A percentile compares a stretch with the other conserved stretches of the same genome.
These are phyloP conservation scores for Fusarium setosum DNA, from an alignment of 2,329 filamentous ascomycete species.

Conservation along the genomic window DNA sequence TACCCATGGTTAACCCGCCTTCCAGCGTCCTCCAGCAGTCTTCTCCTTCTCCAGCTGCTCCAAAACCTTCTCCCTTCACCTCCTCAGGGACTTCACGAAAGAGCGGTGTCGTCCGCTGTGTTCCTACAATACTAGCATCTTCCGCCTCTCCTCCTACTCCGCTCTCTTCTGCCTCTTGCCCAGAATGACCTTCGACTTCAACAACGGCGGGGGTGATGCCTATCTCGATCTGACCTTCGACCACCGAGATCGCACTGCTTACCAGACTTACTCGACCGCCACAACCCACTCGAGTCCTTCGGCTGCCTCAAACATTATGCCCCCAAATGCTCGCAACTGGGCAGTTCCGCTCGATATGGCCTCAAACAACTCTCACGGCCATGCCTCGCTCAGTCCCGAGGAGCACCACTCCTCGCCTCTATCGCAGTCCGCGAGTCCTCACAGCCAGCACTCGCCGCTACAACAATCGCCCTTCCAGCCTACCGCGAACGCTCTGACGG, in stretches of 20 bases:
- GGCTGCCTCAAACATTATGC: conserved; percentile 49
- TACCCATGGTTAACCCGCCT: conserved; percentile 38
- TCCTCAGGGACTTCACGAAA: conserved; percentile 51
- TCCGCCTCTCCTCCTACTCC: conserved; percentile 44
- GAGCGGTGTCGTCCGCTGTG: conserved; percentile 57
- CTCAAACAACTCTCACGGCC: conserved; percentile 54
- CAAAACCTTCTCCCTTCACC: conserved; percentile 45
- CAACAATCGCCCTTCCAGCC: conserved; percentile 67
- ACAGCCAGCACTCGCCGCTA: conserved; percentile 60
- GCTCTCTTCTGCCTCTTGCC: conserved; percentile 48
- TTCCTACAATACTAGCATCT: conserved; percentile 50
- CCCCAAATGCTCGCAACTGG: conserved; percentile 56
- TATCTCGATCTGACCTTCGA: conserved; percentile 72
- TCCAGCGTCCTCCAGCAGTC: conserved; percentile 42
- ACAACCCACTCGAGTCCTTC: conserved; percentile 48
- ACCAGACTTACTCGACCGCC: conserved; percentile 43
- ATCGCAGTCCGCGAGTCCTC: conserved; percentile 63
- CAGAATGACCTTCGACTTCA: conserved; percentile 70
- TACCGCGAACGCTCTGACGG: conserved; percentile 64
- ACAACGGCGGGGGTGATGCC: conserved; percentile 66
- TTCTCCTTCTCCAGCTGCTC: conserved; percentile 42
- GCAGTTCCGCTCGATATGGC: conserved; percentile 65
- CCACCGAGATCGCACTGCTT: conserved; percentile 65
- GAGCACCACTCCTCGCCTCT: conserved; percentile 61
- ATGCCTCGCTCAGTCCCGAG: conserved; percentile 63